Evolutionary conservation across 768 basidiomycete species (phyloP).

Genomic region (Trametes cubensis): DNA sequence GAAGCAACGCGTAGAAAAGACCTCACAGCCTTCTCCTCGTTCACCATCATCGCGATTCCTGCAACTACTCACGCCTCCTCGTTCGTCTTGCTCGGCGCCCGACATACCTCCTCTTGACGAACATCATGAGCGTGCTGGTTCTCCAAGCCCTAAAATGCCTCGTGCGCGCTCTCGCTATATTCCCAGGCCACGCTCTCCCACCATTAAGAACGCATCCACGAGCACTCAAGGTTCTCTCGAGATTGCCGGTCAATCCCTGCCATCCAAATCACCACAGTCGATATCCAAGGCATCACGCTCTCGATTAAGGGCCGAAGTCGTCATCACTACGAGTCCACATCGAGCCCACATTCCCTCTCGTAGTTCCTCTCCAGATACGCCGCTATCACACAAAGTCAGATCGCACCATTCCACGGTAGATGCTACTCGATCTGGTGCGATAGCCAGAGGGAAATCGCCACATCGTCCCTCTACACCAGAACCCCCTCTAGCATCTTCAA

Average conservation of each 20-base stretch:
- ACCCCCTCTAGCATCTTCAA: neutral
- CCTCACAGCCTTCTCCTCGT: neutral
- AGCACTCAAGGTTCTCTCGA: neutral
- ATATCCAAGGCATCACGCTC: neutral
- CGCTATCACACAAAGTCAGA: neutral
- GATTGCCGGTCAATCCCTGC: no score
- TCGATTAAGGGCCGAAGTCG: constrained; percentile 15
- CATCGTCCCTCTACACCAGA: neutral
- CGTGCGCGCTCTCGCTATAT: constrained; percentile 15
- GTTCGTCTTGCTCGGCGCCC: constrained; percentile 20
- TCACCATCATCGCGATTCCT: neutral
- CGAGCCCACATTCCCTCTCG: neutral
- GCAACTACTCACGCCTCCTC: constrained; percentile 26
- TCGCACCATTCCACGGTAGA: neutral
- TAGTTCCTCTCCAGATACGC: neutral
- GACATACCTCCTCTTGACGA: neutral
- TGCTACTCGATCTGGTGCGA: neutral
- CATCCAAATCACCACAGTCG: neutral
- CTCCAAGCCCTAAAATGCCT: constrained; percentile 22
- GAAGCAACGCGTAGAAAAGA: neutral
- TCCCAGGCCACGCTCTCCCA: constrained; percentile 2
- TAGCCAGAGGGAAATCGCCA: neutral
- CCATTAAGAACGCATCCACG: neutral
- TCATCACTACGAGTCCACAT: constrained; percentile 4
- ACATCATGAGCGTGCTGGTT: neutral